Base-by-base conservation (phyloP, 2,329 filamentous ascomycete genomes). In the Cercospora sp. region DNA sequence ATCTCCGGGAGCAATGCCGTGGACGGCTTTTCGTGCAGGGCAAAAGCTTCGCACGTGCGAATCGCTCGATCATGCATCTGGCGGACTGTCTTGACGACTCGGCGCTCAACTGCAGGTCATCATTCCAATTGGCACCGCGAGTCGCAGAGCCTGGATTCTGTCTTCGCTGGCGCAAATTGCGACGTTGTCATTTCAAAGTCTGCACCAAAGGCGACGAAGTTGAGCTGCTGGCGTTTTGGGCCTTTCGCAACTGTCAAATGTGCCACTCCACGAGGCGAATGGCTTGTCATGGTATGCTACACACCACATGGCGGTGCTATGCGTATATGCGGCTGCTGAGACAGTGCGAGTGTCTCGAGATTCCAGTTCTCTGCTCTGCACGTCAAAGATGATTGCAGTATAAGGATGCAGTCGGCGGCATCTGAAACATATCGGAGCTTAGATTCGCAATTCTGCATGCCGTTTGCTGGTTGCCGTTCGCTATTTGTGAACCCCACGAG, bases 1-100 rank as follows among this genome's bases (percentile, higher is more conserved):
- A 26, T 24, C 28, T 60, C 58, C 58, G 58, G 28, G 28, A n/a
- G 58, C 58, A 60, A n/a, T 34, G 58, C 58, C 58, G 58, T 60
- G 16, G 32, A 34, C 28, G 58, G 28, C 8, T 21, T 10, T 12
- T 43, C n/a, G 34, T n/a, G 59, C 34, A 45, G 37, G 59, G 59
- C 24, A 45, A 40, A 61, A 61, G 32, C 59, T 61, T 61, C 59
- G 34, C 37, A n/a, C 18, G 18, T 16, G n/a, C 21, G n/a, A 26
- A 61, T 61, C 37, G 57, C 34, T 18, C 57, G 57, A 60, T 61
- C 37, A 28, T n/a, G 40, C 18, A 18, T 34, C 58, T 34, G 30
- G 45, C 10, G 9, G 18, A 10, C 18, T 10, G 43, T 49, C n/a
- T 10, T 18, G 43, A 18, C 43, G 43, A 49, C 43, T 49, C 43